Percentiles rank a stretch among this genome's conserved stretches.
Evolutionary conservation across 2,329 filamentous ascomycete species (phyloP).

Genomic region (Colletotrichum lini): DNA sequence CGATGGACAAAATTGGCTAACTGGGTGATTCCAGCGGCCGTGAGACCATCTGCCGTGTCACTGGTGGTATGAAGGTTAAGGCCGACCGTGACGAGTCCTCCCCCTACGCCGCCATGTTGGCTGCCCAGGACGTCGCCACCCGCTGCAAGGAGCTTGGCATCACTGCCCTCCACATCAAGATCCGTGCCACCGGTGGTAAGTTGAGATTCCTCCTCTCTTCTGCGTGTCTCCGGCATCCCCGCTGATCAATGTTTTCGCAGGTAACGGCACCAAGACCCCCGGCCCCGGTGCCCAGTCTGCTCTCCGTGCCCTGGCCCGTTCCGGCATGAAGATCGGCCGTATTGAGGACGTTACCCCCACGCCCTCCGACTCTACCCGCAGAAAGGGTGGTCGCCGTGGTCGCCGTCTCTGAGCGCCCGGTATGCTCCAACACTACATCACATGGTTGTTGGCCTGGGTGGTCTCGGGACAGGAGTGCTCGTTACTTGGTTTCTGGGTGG

Average conservation of each 20-base stretch:
- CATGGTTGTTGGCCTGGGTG: conserved; percentile 31
- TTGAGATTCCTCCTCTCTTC: conserved; percentile 40
- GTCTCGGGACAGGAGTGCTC: conserved; percentile 53
- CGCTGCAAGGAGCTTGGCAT: conserved; percentile 82
- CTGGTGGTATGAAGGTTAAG: conserved; percentile 99
- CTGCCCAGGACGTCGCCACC: conserved; percentile 96
- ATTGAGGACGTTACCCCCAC: conserved; percentile 99
- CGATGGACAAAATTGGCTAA: conserved; percentile 66
- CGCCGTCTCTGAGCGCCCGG: conserved; percentile 90
- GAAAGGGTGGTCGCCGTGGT: conserved; percentile 99
- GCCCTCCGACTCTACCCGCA: conserved; percentile 98
- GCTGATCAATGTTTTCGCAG: conserved; percentile 55
- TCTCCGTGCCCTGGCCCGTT: conserved; percentile 97
- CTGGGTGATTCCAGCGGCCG: conserved; percentile 89
- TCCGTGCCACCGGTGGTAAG: conserved; percentile 97
- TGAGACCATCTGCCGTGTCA: conserved; percentile 99
- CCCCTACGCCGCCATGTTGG: conserved; percentile 99
- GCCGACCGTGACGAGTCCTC: conserved; percentile 99
- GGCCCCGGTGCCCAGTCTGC: conserved; percentile 99
- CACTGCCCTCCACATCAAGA: conserved; percentile 99
- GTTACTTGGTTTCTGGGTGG: conserved; percentile 70
- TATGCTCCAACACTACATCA: conserved; percentile 43
- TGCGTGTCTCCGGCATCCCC: background rate
- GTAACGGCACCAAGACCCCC: conserved; percentile 99
- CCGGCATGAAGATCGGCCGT: conserved; percentile 99